These are phyloP conservation scores for Aspergillus sp. DNA, from an alignment of 2,329 filamentous ascomycete species.

Conservation along the genomic window DNA sequence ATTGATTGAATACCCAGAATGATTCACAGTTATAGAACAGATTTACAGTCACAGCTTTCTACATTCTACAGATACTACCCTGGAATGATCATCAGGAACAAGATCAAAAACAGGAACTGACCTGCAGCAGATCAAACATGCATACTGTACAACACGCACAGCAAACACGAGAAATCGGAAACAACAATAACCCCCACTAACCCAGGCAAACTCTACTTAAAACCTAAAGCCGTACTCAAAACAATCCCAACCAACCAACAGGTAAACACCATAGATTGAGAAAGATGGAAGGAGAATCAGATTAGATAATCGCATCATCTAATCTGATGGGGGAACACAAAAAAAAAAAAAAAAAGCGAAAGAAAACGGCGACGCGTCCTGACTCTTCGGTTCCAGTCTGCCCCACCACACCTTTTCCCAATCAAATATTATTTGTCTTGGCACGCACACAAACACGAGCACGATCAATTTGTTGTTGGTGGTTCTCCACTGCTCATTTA, in stretches of 20 bases:
- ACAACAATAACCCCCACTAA: background rate
- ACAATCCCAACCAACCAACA: background rate
- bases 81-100: background rate
- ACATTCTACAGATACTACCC: too few relatives aligned
- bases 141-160: background rate
- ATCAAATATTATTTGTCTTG: background rate
- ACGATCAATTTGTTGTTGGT: background rate
- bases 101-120: background rate
- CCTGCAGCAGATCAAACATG: too few relatives aligned
- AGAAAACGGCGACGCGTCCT: background rate
- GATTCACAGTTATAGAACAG: background rate
- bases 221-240: background rate
- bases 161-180: background rate
- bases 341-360: background rate
- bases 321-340: background rate
- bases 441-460: background rate
- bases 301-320: background rate
- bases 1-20: background rate
- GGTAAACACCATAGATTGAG: background rate
- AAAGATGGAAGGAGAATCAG: background rate
- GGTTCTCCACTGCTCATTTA: background rate
- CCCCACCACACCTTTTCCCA: background rate
- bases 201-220: background rate
- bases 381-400: background rate
- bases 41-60: too few relatives aligned